phyloP scores from a whole-genome alignment of 2,329 filamentous ascomycete species.

The Botrytis pseudocinerea region DNA sequence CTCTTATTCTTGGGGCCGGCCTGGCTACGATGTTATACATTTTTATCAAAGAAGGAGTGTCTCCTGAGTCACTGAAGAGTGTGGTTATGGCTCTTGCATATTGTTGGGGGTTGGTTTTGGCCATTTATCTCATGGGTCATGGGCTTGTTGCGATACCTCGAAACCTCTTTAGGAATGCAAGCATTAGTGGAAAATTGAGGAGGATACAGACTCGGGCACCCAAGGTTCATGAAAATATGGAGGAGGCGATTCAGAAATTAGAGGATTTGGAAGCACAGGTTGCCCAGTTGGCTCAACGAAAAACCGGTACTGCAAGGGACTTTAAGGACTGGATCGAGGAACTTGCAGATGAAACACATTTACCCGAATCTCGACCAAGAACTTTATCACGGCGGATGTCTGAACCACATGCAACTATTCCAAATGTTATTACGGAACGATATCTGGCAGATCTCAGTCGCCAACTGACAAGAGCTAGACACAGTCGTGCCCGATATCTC shows the following conservation, averaged over 20 bases:
- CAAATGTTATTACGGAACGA: slow-evolving; percentile 85
- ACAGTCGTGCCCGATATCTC: slow-evolving; percentile 78
- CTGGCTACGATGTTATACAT: slow-evolving; percentile 79
- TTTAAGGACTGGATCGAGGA: slow-evolving; percentile 97
- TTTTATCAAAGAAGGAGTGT: slow-evolving; percentile 73
- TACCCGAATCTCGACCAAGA: slow-evolving; percentile 61
- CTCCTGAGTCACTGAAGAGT: slow-evolving; percentile 72
- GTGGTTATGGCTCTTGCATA: slow-evolving; percentile 93
- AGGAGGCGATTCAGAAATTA: slow-evolving; percentile 76
- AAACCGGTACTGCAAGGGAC: slow-evolving; percentile 71
- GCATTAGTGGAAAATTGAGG: slow-evolving; percentile 70
- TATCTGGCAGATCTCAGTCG: slow-evolving; percentile 90
- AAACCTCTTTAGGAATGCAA: slow-evolving; percentile 75
- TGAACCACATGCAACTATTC: slow-evolving; percentile 54
- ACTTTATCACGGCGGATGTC: slow-evolving; percentile 45
- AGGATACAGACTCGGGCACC: slow-evolving; percentile 78
- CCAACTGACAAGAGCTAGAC: slow-evolving; percentile 76
- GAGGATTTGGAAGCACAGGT: slow-evolving; percentile 83
- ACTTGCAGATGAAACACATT: slow-evolving; percentile 71
- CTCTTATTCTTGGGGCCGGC: slow-evolving; percentile 71
- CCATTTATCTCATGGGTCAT: slow-evolving; percentile 97
- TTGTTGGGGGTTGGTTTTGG: slow-evolving; percentile 86
- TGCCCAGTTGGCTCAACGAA: slow-evolving; percentile 73
- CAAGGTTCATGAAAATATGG: slow-evolving; percentile 80
- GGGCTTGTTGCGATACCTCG: slow-evolving; percentile 89